phyloP scores from a whole-genome alignment of 139 green algal genomes.

The Desmodesmus armatus region DNA sequence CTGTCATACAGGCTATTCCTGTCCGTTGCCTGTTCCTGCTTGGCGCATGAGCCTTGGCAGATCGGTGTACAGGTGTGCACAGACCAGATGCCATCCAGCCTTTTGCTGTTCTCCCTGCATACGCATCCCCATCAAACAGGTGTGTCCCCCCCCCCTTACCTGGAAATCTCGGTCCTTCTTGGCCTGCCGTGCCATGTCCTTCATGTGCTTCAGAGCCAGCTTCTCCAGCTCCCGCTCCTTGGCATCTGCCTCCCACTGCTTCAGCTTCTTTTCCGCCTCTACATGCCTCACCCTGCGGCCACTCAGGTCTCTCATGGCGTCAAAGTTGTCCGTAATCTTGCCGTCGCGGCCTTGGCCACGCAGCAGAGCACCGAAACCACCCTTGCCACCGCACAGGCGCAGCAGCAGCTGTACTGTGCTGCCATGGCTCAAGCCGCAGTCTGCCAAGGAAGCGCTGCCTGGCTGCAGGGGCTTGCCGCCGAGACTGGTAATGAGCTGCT shows the following conservation, averaged over 20 bases:
- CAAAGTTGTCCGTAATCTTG: slow-evolving; percentile 91
- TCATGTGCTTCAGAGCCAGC: slow-evolving; percentile 80
- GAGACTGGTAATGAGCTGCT: slow-evolving; percentile 57
- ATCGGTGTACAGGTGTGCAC: background rate
- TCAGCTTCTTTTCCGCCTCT: slow-evolving; percentile 85
- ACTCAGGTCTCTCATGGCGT: slow-evolving; percentile 93
- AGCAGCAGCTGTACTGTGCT: slow-evolving; percentile 65
- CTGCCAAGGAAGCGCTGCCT: slow-evolving; percentile 11
- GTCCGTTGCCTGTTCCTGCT: too few species aligned
- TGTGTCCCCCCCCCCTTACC: slow-evolving; percentile 34
- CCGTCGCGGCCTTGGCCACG: slow-evolving; percentile 86
- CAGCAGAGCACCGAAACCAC: slow-evolving; percentile 95
- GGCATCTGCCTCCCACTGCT: slow-evolving; percentile 79
- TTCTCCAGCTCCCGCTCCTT: slow-evolving; percentile 88
- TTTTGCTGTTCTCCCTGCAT: background rate
- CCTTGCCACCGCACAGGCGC: slow-evolving; percentile 83
- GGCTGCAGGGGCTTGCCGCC: slow-evolving; percentile 35
- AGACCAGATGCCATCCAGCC: background rate
- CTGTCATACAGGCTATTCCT: too few species aligned
- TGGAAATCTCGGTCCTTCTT: slow-evolving; percentile 51
- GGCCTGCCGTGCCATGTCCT: slow-evolving; percentile 69
- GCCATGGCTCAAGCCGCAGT: too few species aligned
- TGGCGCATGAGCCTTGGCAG: too few species aligned
- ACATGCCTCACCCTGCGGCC: slow-evolving; percentile 82
- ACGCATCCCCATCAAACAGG: background rate